Base-by-base conservation (phyloP, 495 filamentous ascomycete species). In the Penicillium manginii region DNA sequence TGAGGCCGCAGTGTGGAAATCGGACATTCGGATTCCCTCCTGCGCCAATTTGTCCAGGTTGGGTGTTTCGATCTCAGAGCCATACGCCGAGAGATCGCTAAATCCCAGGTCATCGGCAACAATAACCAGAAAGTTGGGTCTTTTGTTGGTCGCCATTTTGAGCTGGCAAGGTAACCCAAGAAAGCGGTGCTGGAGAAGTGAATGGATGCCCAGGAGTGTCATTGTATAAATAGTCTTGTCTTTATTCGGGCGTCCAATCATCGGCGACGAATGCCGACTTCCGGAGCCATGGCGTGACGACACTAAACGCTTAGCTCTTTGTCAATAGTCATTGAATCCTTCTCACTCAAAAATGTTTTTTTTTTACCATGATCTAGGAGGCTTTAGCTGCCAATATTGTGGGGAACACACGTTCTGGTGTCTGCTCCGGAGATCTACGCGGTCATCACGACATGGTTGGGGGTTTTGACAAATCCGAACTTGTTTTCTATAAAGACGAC, bases 81-180 rank as follows among this genome's bases (percentile, higher is more conserved):
- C 72, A 55, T 58, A 75, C 14, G 49, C 45, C 15, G 52, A 48
- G n/a, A 64, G 19, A 45, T 77, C 72, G 23, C 53, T 58, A 46
- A 68, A 77, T 1, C 73, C 73, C 7, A 76, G 58, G 40, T 75
- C 72, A 52, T 74, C 73, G 3, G 70, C 70, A 21, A 75, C 61
- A 42, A 73, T 67, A 42, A 73, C 57, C 1, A 73, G 59, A 32
- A 70, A 73, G 32, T 73, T 73, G 0, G 69, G 70, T 43, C 57
- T 52, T 52, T 35, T 46, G 4, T 7, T 12, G 21, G 46, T 23
- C 14, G 46, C 10, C 46, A 57, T 50, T n/a, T 3, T 37, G 35
- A 37, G 26, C 9, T 7, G 6, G 3, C 9, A 8, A 4, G 26
- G 1, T 7, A 29, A 29, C 26, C 9, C 5, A 29, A 29, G 26